These are phyloP conservation scores for Globisporangium lucens DNA, from an alignment of 352 stramenopile species.

Conservation along the genomic window DNA sequence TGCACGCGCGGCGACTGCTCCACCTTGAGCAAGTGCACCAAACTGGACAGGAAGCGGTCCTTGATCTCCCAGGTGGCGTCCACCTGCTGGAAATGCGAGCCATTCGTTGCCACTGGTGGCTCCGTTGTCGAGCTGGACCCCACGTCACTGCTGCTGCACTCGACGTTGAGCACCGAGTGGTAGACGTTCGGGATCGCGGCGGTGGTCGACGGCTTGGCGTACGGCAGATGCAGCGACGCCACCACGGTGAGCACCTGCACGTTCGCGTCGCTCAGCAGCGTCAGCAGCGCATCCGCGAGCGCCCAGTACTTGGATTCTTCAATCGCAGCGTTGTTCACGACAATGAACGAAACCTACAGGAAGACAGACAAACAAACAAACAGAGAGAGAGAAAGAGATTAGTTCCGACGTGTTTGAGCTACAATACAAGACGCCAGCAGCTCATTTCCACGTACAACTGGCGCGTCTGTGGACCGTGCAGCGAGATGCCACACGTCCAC, in stretches of 20 bases:
- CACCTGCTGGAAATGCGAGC: conserved; percentile 16
- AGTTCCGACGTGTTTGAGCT: neutral
- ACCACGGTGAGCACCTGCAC: conserved; percentile 44
- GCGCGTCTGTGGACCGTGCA: neutral
- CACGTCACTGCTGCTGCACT: neutral
- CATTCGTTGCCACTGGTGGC: conserved; percentile 5
- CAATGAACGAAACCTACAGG: conserved; percentile 29
- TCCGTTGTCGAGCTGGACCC: neutral
- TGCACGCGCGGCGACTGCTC: conserved; percentile 48
- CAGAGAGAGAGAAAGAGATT: neutral
- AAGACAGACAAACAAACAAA: neutral
- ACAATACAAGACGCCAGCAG: neutral
- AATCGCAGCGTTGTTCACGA: conserved; percentile 31
- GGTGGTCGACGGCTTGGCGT: conserved; percentile 39
- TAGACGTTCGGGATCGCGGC: conserved; percentile 40
- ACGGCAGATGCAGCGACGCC: conserved; percentile 52
- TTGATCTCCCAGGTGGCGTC: conserved; percentile 52
- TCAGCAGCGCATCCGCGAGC: conserved; percentile 43
- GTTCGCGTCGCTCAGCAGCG: conserved; percentile 28
- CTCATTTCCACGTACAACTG: neutral
- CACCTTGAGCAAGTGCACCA: conserved; percentile 55
- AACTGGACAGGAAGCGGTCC: conserved; percentile 39
- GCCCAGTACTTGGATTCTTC: conserved; percentile 30
- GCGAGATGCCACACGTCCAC: conserved; percentile 14
- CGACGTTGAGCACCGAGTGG: conserved; percentile 26